Base-by-base conservation (phyloP, 305 asterid genomes). In the Petunia hybrid region DNA sequence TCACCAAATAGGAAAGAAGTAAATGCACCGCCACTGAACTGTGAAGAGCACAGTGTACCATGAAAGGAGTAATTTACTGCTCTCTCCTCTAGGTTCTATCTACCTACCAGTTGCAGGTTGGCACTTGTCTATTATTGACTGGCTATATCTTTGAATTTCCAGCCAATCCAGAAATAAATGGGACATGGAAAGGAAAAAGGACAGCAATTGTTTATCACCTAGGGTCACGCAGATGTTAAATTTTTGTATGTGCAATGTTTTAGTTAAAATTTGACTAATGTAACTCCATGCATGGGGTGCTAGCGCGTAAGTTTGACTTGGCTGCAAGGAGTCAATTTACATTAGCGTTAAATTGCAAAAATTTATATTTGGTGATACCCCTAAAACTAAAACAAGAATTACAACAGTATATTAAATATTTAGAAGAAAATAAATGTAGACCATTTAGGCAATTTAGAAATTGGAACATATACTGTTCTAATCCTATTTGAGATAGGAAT, bases 51-150 rank as follows among this genome's bases (percentile, higher is more conserved):
- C 14, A 1, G 62, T 5, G 31, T 56, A 56, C 31, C 7, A 0
- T 1, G 22, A n/a, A 13, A 1, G 6, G 41, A 70, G 10, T 22
- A 22, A 4, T 45, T 2, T 46, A 71, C 59, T 70, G 12, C 57
- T 5, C 59, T 45, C 59, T 69, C 76, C 6, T 69, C 22, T 22
- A 22, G 31, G 31, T 22, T 22, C 31, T 8, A 22, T 45, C 41
- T 69, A 4, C 10, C 16, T 82, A 80, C 79, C 88, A 83, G 81
- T 79, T 40, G 71, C 67, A 70, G 78, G 79, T 76, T 5, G 79
- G 84, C 87, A 82, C 82, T 5, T 83, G 86, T 87, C 86, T 40
- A 79, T 51, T 79, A 80, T 79, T 84, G 84, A 73, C 82, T 31
- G 48, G 69, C 82, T 46, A 60, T 73, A 14, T 71, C 55, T 7